These are phyloP conservation scores for Chernovozyma sophiae-reginae DNA, from an alignment of 1,139 yeast species.

Conservation along the genomic window DNA sequence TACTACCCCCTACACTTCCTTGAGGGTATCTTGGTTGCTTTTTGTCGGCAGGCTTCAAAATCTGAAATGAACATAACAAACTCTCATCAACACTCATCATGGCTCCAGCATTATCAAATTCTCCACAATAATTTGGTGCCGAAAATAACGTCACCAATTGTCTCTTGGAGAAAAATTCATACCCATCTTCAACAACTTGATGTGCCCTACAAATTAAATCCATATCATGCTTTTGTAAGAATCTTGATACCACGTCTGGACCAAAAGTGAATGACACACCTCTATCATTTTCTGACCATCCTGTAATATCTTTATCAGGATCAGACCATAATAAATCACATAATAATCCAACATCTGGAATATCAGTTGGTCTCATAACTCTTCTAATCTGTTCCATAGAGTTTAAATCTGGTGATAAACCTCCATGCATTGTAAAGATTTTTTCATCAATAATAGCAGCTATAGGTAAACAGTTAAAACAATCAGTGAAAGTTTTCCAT, in stretches of 20 bases:
- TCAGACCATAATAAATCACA: slow-evolving; percentile 98
- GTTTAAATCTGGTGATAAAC: slow-evolving; percentile 92
- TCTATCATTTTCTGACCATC: slow-evolving; percentile 98
- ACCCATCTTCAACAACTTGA: slow-evolving; percentile 98
- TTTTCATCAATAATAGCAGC: slow-evolving; percentile 97
- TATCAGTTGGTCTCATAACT: slow-evolving; percentile 98
- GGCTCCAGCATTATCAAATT: slow-evolving; percentile 97
- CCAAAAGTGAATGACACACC: slow-evolving; percentile 98
- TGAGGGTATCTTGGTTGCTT: slow-evolving; percentile 63
- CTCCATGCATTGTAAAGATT: slow-evolving; percentile 98
- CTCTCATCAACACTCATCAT: slow-evolving; percentile 99
- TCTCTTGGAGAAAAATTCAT: slow-evolving; percentile 92
- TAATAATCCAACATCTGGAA: slow-evolving; percentile 92
- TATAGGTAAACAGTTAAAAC: slow-evolving; percentile 96
- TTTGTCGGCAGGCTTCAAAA: slow-evolving; percentile 96
- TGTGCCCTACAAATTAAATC: slow-evolving; percentile 97
- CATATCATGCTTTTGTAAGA: slow-evolving; percentile 93
- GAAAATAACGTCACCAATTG: slow-evolving; percentile 92
- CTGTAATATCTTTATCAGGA: slow-evolving; percentile 95
- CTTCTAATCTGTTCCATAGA: slow-evolving; percentile 98
- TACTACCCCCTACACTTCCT: slow-evolving; percentile 46
- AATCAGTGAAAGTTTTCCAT: slow-evolving; percentile 97
- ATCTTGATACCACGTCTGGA: slow-evolving; percentile 92
- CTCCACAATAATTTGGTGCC: slow-evolving; percentile 98
- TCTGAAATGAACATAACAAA: slow-evolving; percentile 93